These are phyloP conservation scores for Ophiognomonia clavigignenti-juglandacearum DNA, from an alignment of 2,329 filamentous ascomycete genomes.

Conservation along the genomic window DNA sequence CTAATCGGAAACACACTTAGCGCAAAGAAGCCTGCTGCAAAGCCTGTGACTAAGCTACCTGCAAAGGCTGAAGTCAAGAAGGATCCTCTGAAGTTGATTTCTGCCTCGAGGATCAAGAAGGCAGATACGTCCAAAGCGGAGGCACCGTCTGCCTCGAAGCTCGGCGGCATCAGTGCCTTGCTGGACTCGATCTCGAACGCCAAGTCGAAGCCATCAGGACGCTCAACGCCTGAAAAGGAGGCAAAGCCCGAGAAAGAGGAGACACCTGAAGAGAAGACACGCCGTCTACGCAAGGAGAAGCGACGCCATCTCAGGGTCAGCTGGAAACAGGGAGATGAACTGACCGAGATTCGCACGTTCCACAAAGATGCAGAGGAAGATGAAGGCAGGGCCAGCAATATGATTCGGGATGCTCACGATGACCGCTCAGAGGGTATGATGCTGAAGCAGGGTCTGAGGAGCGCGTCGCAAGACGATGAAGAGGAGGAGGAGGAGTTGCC, in stretches of 20 bases:
- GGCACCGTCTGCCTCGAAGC: constrained; percentile 22
- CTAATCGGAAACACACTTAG: constrained; percentile 14
- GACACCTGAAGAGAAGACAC: constrained; percentile 62
- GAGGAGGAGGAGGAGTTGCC: constrained; percentile 52
- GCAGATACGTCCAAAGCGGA: constrained; percentile 28
- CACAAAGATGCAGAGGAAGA: constrained; percentile 69
- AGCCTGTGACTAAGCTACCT: constrained; percentile 27
- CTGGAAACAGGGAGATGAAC: constrained; percentile 63
- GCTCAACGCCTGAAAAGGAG: constrained; percentile 15
- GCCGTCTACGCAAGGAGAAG: constrained; percentile 67
- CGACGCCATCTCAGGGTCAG: constrained; percentile 65
- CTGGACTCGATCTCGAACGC: constrained; percentile 39
- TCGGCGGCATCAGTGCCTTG: constrained; percentile 41
- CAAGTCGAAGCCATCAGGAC: constrained; percentile 36
- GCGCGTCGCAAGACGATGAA: constrained; percentile 30
- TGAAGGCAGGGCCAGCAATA: constrained; percentile 59
- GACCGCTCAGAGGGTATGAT: constrained; percentile 70
- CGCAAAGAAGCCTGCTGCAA: constrained; percentile 20
- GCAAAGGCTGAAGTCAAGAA: constrained; percentile 29
- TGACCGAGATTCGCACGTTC: constrained; percentile 65
- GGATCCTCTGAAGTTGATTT: constrained; percentile 25
- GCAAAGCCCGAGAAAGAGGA: constrained; percentile 34
- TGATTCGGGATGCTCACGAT: constrained; percentile 68
- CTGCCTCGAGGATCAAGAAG: constrained; percentile 18
- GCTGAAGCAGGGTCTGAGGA: constrained; percentile 48